Conservation (phyloP, 306 rosid species). For the Acmispon strigosus region DNA sequence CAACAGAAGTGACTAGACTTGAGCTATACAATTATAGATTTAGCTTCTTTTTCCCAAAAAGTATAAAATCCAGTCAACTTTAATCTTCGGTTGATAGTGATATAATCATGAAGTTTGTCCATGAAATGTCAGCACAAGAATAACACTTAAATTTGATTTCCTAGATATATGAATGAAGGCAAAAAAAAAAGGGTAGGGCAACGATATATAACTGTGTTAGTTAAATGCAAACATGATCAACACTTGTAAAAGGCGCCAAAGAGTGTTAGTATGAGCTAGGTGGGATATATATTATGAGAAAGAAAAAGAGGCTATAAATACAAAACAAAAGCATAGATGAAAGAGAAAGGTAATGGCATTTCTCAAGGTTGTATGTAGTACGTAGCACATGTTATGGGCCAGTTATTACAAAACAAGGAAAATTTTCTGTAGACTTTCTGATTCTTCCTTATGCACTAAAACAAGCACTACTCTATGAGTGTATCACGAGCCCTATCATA, state of each 20-base stretch:
- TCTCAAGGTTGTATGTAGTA: constrained; percentile 30
- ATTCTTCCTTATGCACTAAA: constrained; percentile 42
- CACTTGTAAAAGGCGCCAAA: not conserved
- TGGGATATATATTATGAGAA: no score
- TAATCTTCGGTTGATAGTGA: not conserved
- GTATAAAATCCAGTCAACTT: constrained; percentile 11
- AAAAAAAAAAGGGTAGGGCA: not conserved
- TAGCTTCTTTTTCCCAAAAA: constrained; percentile 22
- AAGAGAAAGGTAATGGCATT: constrained; percentile 31
- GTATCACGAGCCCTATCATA: constrained; percentile 35
- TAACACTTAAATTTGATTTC: not conserved
- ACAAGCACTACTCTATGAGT: constrained; percentile 47
- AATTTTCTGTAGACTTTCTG: constrained; percentile 35
- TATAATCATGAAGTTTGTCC: constrained; percentile 5
- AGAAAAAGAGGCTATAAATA: constrained; percentile 1
- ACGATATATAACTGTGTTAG: constrained; percentile 2
- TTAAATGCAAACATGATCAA: constrained; percentile 1
- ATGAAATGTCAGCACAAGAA: not conserved
- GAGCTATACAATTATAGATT: constrained; percentile 17
- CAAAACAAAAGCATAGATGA: constrained; percentile 24
- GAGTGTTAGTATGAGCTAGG: no score
- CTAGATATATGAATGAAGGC: not conserved
- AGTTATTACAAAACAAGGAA: constrained; percentile 46
- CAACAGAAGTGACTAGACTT: constrained; percentile 33
- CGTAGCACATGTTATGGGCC: constrained; percentile 65